Evolutionary conservation across 179 eudicot genomes (phyloP).

Genomic region (Camellia oleifera): DNA sequence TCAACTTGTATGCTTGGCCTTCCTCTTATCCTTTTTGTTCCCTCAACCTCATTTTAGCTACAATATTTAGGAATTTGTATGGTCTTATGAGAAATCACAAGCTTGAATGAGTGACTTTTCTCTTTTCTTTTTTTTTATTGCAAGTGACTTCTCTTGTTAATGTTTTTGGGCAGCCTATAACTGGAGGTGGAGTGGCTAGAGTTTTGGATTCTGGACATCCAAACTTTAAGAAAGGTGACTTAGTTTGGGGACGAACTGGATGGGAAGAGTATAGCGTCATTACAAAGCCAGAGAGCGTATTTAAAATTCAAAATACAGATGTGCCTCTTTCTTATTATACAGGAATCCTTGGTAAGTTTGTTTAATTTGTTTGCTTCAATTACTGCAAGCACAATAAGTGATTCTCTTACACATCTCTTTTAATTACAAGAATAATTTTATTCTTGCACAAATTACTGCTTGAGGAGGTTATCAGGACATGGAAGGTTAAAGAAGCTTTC

Average conservation of each 20-base stretch:
- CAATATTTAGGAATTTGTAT: neutral
- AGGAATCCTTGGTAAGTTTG: constrained; percentile 59
- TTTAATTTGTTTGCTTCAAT: neutral
- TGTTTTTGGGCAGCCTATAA: constrained; percentile 37
- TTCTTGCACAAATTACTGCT: neutral
- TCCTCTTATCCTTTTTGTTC: no score
- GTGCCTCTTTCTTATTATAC: constrained; percentile 75
- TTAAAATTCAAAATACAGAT: constrained; percentile 49
- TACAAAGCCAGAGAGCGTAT: constrained; percentile 17
- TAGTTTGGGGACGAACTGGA: constrained; percentile 59
- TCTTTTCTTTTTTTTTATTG: no score
- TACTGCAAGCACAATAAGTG: neutral
- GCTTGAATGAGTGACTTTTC: neutral
- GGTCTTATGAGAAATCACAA: neutral
- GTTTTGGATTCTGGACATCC: constrained; percentile 63
- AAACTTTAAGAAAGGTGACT: constrained; percentile 50
- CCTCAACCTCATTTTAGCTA: neutral
- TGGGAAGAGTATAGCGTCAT: constrained; percentile 68
- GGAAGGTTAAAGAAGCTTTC: neutral
- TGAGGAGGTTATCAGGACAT: neutral
- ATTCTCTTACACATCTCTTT: no score
- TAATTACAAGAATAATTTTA: neutral
- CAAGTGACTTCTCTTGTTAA: neutral
- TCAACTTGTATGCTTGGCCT: no score
- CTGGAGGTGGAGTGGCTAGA: constrained; percentile 55